These are phyloP conservation scores for Chromera velia DNA, from an alignment of 73 alveolate species.

Conservation along the genomic window DNA sequence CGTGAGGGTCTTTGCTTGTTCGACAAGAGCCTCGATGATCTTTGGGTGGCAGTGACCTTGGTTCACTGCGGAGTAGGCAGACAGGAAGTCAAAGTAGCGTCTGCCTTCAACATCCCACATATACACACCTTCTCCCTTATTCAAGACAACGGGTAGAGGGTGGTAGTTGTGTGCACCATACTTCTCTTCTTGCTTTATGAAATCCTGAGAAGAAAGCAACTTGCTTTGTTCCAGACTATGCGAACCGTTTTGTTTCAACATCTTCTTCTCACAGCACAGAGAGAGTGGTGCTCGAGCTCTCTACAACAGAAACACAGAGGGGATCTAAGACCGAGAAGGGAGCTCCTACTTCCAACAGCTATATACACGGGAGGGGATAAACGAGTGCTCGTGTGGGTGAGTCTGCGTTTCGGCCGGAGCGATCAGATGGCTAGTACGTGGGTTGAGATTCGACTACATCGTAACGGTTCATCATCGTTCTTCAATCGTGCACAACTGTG, in stretches of 20 bases:
- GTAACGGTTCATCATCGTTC: too few species aligned
- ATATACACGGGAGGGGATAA: neutral
- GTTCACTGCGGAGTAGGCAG: conserved; percentile 85
- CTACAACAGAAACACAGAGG: neutral
- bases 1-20: conserved; percentile 68
- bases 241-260: too few species aligned
- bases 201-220: neutral
- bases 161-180: conserved; percentile 77
- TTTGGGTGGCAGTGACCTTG: conserved; percentile 92
- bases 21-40: conserved; percentile 67
- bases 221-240: neutral
- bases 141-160: conserved; percentile 76
- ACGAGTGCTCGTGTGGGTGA: too few species aligned
- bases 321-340: neutral
- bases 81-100: conserved; percentile 72
- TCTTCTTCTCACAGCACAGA: neutral
- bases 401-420: too few species aligned
- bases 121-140: conserved; percentile 43
- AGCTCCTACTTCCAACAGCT: too few species aligned
- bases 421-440: too few species aligned
- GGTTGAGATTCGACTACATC: too few species aligned
- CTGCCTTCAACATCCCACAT: conserved; percentile 78
- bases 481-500: too few species aligned
- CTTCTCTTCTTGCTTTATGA: conserved; percentile 49
- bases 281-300: neutral